Evolutionary conservation across 1,284 basidiomycete species (phyloP), one percentile per base, ranked within the genome.

Genomic region (Boletus holoroseus): DNA sequence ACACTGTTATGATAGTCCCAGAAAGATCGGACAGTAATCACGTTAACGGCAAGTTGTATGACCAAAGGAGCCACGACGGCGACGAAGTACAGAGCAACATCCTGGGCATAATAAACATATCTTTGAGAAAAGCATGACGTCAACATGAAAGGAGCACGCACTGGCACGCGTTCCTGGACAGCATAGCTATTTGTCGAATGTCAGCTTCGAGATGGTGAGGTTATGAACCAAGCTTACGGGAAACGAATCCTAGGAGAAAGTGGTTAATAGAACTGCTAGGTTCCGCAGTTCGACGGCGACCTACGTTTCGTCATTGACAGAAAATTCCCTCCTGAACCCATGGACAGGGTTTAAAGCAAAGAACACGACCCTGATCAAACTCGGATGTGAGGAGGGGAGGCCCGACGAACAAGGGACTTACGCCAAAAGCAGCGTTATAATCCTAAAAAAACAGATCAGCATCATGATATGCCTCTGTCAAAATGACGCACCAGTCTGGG

Each of bases 1-100:
- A 84, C 74, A 45, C 87, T 79, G 60, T 82, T 87, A 67, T 98
- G 94, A 31, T 88, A 73, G 62, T 97, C 94, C 91, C 93, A 96
- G 70, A 83, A 82, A 5, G 83, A 88, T 18, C 86, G 79, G 11
- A 90, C 72, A 16, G 91, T 83, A 8, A 87, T 50, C 20, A 84
- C 55, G 58, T 91, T 88, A 57, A 93, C 76, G 7, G 79, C 59
- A 15, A 83, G 75, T 58, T 91, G 81, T 34, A 91, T 69, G 15
- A 84, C 58, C 5, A 88, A 64, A 0, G 92, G 90, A 3, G 85
- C 73, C 5, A 81, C 78, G 38, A 87, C 66, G 34, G 83, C 82
- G 50, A 94, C 84, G 35, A 89, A 62, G 59, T 82, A 81, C 2
- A 93, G 69, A 7, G 81, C 77, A 42, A 74, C 57, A 58, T 75